phyloP scores from a whole-genome alignment of 495 filamentous ascomycete genomes.

The Aspergillus cavernicola region DNA sequence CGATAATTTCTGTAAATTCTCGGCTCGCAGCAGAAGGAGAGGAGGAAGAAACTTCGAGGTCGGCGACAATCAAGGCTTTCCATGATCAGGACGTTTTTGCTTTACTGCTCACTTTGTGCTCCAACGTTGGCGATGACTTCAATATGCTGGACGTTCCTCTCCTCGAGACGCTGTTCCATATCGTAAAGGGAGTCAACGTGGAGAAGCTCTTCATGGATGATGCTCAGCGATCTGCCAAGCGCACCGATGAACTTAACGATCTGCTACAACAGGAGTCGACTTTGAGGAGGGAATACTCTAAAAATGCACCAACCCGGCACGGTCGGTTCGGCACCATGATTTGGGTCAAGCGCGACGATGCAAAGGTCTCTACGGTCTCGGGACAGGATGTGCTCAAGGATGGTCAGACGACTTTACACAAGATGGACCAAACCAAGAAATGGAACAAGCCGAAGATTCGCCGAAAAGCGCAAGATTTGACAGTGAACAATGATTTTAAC shows the following conservation, averaged over 20 bases:
- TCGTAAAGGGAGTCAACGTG: constrained; percentile 85
- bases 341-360: constrained; percentile 87
- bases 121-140: constrained; percentile 90
- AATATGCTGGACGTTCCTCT: constrained; percentile 78
- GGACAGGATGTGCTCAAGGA: constrained; percentile 81
- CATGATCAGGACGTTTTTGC: constrained; percentile 86
- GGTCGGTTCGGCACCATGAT: constrained; percentile 96
- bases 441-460: constrained; percentile 74
- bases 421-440: constrained; percentile 90
- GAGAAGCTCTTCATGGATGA: constrained; percentile 84
- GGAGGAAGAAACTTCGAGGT: constrained; percentile 84
- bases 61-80: constrained; percentile 82
- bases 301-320: constrained; percentile 80
- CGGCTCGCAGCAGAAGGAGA: constrained; percentile 61
- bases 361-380: constrained; percentile 75
- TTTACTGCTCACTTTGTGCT: constrained; percentile 77
- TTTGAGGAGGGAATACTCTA: constrained; percentile 72
- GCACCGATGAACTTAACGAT: constrained; percentile 67
- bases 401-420: constrained; percentile 64
- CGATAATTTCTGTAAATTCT: constrained; percentile 70
- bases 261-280: constrained; percentile 76
- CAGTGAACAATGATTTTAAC: constrained; percentile 68
- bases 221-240: constrained; percentile 57
- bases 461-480: constrained; percentile 60
- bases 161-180: constrained; percentile 85